Base-by-base conservation (phyloP, 192 early-diverging fungal genomes). In the Lobulomyces angularis region DNA sequence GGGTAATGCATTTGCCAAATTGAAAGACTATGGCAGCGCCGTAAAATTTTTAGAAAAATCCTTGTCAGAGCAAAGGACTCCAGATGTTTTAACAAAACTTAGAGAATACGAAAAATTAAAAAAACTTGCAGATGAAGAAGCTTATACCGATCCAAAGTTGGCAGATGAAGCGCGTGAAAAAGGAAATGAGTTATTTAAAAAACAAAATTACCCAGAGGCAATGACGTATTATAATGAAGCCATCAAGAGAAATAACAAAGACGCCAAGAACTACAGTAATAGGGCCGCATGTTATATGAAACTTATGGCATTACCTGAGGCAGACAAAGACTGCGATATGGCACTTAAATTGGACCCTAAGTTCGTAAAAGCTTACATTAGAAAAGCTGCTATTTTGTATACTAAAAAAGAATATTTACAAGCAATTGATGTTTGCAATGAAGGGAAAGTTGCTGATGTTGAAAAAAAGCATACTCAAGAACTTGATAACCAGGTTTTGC, bases 281-380 rank as follows among this genome's bases (percentile, higher is more conserved):
- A 86, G 94, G 47, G 88, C 94, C 21, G 89, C 88, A 24, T 88
- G 86, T 53, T 89, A 91, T 66, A 79, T 77, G 22, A 98, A 98
- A 71, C 64, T 98, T 37, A 73, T 90, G 73, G 90, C 92, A 5
- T 47, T 94, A 28, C 71, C 83, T 16, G 94, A 98, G 59, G 94
- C 94, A 11, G 64, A 88, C 56, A 88, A 86, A 71, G 94, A 98
- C 67, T 89, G 85, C 51, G 86, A 98, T 31, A 79, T 63, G 41
- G 88, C 88, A 44, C 75, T 96, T 29, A 53, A 64, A 36, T 54
- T 90, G 5, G 94, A 98, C 55, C 77, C 80, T 20, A 71, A 65
- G 24, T 98, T 93, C 59, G 71, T 88, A 41, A 88, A 90, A 69
- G 94, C 84, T 23, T 95, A 98, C 57, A 80, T 89, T 34, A 87